Percentiles rank a stretch among this genome's conserved stretches.
phyloP scores from a whole-genome alignment of 2,329 filamentous ascomycete genomes.

The Pestalotiopsis sp. region DNA sequence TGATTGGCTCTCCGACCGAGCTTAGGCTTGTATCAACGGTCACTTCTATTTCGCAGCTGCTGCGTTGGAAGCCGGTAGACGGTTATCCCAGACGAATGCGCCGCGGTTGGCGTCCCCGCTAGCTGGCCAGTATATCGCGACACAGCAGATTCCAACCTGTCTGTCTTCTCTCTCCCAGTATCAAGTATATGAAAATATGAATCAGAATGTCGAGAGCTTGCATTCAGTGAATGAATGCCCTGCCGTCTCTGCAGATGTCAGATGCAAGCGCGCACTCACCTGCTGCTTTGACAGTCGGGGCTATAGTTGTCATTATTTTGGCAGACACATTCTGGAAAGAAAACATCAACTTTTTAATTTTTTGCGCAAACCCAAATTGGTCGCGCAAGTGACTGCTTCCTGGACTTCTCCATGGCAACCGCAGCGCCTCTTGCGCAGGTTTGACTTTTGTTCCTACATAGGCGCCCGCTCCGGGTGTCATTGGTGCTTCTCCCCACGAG shows the following conservation, averaged over 20 bases:
- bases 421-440: not conserved
- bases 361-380: not conserved
- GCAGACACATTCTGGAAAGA: not conserved
- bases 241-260: not conserved
- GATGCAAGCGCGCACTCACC: not conserved
- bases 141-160: not conserved
- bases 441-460: slow-evolving; percentile 2
- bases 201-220: not conserved
- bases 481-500: not conserved
- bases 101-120: not conserved
- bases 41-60: no score
- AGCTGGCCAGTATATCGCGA: not conserved
- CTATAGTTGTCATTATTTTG: not conserved
- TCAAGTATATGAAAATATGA: not conserved
- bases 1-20: not conserved
- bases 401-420: slow-evolving; percentile 4
- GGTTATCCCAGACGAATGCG: not conserved
- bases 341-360: not conserved
- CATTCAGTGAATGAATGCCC: not conserved
- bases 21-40: not conserved
- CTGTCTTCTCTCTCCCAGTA: no score
- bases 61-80: no score
- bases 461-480: not conserved
- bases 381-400: not conserved
- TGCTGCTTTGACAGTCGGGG: not conserved